A percentile compares a stretch with the other conserved stretches of the same genome.
phyloP scores from a whole-genome alignment of 306 rosid genomes.

The Benincasa hispida region DNA sequence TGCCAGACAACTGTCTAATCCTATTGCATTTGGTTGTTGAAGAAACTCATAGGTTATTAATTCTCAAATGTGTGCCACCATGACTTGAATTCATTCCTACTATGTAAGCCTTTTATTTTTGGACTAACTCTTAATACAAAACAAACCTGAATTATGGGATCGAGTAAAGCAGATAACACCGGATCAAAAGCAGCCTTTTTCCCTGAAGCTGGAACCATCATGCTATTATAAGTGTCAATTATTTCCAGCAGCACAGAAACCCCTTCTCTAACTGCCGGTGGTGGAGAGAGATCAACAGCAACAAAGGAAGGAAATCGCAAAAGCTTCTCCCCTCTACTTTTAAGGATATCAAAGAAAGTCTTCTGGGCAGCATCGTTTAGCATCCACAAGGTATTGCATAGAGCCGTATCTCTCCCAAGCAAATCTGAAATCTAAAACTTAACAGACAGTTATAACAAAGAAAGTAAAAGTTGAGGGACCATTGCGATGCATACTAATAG shows the following conservation, averaged over 20 bases:
- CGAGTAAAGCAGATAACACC: constrained; percentile 79
- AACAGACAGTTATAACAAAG: constrained; percentile 14
- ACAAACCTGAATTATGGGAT: constrained; percentile 85
- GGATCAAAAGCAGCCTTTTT: constrained; percentile 70
- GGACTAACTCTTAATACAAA: background rate
- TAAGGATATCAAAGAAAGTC: constrained; percentile 84
- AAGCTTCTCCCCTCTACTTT: constrained; percentile 83
- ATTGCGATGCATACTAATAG: background rate
- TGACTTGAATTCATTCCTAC: background rate
- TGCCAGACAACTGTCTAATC: background rate
- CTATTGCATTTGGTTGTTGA: background rate
- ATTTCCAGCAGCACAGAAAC: constrained; percentile 85
- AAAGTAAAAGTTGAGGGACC: background rate
- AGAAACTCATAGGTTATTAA: too few species aligned
- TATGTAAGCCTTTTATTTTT: background rate
- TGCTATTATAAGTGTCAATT: constrained; percentile 65
- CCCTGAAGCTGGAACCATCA: constrained; percentile 79
- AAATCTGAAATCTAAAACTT: constrained; percentile 68
- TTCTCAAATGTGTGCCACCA: background rate
- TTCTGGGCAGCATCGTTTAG: constrained; percentile 91
- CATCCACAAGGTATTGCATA: constrained; percentile 70
- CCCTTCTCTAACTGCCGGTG: constrained; percentile 95
- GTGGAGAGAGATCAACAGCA: constrained; percentile 92
- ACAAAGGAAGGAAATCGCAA: constrained; percentile 88
- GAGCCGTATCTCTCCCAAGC: constrained; percentile 83